Conservation (phyloP, 1,284 basidiomycete species). For the Kalmanozyma brasiliensis region DNA sequence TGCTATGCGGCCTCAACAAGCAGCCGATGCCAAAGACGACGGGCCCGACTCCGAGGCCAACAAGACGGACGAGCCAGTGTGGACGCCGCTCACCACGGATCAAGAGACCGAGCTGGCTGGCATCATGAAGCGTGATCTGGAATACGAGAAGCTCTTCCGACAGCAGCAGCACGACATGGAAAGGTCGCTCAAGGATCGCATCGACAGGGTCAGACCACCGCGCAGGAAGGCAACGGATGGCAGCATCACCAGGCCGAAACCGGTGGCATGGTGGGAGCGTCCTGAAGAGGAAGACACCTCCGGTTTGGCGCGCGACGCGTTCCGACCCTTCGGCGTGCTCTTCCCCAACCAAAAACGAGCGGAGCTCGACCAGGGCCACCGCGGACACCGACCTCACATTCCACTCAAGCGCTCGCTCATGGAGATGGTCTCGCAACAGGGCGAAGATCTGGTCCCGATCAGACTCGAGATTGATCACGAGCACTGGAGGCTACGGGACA, state of each 20-base stretch:
- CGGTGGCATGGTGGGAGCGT: slow-evolving; percentile 63
- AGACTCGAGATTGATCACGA: slow-evolving; percentile 91
- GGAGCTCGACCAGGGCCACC: slow-evolving; percentile 73
- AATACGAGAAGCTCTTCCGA: slow-evolving; percentile 70
- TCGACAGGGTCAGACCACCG: slow-evolving; percentile 49
- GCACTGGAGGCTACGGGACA: slow-evolving; percentile 90
- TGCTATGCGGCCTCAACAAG: slow-evolving; percentile 69
- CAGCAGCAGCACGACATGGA: slow-evolving; percentile 53
- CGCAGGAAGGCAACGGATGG: slow-evolving; percentile 33
- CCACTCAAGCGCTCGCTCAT: slow-evolving; percentile 68
- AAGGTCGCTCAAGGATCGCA: slow-evolving; percentile 47
- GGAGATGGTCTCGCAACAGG: slow-evolving; percentile 73
- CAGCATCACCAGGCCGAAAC: slow-evolving; percentile 39
- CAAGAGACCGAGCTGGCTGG: slow-evolving; percentile 71
- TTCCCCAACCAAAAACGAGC: slow-evolving; percentile 56
- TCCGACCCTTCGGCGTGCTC: slow-evolving; percentile 52
- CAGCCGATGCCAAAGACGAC: slow-evolving; percentile 70
- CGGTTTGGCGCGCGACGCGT: slow-evolving; percentile 37
- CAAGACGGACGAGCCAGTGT: slow-evolving; percentile 31
- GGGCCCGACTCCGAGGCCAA: slow-evolving; percentile 12
- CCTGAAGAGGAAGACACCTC: slow-evolving; percentile 42
- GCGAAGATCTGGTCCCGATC: slow-evolving; percentile 88
- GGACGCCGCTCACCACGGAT: slow-evolving; percentile 70
- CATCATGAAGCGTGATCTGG: slow-evolving; percentile 73
- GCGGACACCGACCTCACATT: slow-evolving; percentile 48